Percentiles rank a stretch among this genome's conserved stretches.
Conservation (phyloP, 192 early-diverging fungal species). For the Diversispora epigaea region DNA sequence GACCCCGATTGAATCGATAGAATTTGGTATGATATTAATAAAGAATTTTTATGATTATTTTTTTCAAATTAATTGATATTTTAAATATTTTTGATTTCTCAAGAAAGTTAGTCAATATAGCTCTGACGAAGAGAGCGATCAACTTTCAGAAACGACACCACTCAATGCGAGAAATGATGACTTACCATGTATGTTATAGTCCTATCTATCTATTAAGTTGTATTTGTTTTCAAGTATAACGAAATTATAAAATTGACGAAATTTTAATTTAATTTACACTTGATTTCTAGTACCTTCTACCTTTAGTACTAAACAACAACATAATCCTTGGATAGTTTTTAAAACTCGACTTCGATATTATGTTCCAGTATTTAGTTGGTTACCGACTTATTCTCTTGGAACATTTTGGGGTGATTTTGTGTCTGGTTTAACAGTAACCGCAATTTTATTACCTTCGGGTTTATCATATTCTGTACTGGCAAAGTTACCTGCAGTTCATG, state of each 20-base stretch:
- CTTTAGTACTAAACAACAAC: neutral
- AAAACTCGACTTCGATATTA: constrained; percentile 82
- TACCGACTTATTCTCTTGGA: constrained; percentile 71
- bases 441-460: constrained; percentile 70
- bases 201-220: too few species aligned
- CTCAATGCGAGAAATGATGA: neutral
- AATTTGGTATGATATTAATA: neutral
- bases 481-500: constrained; percentile 82
- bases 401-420: constrained; percentile 74
- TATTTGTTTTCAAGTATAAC: neutral
- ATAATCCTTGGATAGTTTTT: constrained; percentile 45
- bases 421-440: constrained; percentile 83
- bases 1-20: neutral
- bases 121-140: neutral
- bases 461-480: constrained; percentile 92
- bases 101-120: neutral
- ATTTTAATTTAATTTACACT: neutral
- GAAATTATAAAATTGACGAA: neutral
- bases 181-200: neutral
- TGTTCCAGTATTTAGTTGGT: constrained; percentile 90
- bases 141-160: neutral
- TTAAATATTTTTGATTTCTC: neutral
- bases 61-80: neutral
- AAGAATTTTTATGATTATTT: neutral
- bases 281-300: neutral